Conservation (phyloP, 805 yeast species). For the Candida verbasci region DNA sequence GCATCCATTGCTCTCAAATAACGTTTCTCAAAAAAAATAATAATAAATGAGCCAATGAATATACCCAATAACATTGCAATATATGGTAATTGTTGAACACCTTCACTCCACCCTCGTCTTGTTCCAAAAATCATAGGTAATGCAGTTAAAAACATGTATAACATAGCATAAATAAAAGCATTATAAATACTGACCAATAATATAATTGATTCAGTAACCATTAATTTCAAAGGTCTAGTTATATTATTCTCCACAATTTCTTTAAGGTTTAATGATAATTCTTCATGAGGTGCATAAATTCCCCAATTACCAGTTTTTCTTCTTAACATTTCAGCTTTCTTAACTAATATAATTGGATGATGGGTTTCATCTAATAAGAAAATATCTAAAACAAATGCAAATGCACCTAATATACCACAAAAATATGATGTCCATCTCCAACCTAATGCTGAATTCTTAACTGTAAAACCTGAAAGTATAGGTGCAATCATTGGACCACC, state of each 20-base stretch:
- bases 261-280: slow-evolving; percentile 21
- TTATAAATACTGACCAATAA: slow-evolving; percentile 42
- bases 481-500: slow-evolving; percentile 83
- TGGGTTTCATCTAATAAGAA: slow-evolving; percentile 35
- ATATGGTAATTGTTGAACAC: slow-evolving; percentile 76
- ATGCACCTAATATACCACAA: slow-evolving; percentile 35
- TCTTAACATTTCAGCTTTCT: slow-evolving; percentile 32
- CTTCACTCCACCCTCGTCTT: slow-evolving; percentile 56
- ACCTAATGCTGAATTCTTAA: slow-evolving; percentile 32
- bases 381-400: slow-evolving; percentile 26
- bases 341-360: slow-evolving; percentile 33
- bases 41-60: slow-evolving; percentile 49
- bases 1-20: slow-evolving; percentile 44
- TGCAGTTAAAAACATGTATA: slow-evolving; percentile 43
- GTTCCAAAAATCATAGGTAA: slow-evolving; percentile 42
- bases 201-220: slow-evolving; percentile 39
- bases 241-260: slow-evolving; percentile 34
- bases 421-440: slow-evolving; percentile 62
- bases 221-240: slow-evolving; percentile 35
- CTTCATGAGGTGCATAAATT: slow-evolving; percentile 37
- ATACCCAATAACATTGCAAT: slow-evolving; percentile 70
- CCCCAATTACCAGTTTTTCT: slow-evolving; percentile 42
- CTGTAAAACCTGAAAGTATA: slow-evolving; percentile 44
- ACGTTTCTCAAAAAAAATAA: slow-evolving; percentile 53
- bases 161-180: slow-evolving; percentile 46